Percentiles rank a stretch among this genome's conserved stretches.
Conservation (phyloP, 176 grass and related monocot species). For the Leersia perrieri region DNA sequence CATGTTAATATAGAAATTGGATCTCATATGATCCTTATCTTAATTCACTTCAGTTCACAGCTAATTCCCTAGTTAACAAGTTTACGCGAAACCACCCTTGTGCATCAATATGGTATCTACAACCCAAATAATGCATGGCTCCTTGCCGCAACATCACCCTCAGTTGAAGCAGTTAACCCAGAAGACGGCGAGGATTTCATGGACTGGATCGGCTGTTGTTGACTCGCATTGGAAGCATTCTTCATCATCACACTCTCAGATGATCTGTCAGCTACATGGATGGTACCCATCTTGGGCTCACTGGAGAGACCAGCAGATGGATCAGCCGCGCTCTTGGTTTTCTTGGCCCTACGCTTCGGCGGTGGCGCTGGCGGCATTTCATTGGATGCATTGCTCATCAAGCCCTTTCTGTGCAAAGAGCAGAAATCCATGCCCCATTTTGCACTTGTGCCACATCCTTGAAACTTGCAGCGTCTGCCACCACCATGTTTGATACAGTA, state of each 20-base stretch:
- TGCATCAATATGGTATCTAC: constrained; percentile 18
- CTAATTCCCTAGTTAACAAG: not conserved
- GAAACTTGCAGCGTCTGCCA: constrained; percentile 35
- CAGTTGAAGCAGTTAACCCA: constrained; percentile 1
- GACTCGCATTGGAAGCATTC: not conserved
- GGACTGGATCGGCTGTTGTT: not conserved
- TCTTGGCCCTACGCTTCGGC: constrained; percentile 19
- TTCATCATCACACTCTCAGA: not conserved
- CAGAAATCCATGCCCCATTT: constrained; percentile 49
- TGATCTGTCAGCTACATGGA: constrained; percentile 18
- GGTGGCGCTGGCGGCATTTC: constrained; percentile 7
- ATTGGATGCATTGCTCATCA: not conserved
- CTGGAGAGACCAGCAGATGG: not conserved
- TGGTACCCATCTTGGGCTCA: not conserved
- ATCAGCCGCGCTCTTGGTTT: constrained; percentile 1
- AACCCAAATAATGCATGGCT: constrained; percentile 9
- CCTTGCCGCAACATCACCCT: constrained; percentile 2
- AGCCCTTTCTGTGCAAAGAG: constrained; percentile 34
- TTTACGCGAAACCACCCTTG: not conserved
- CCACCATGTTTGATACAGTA: constrained; percentile 48
- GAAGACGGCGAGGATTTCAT: not conserved
- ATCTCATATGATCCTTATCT: constrained; percentile 8
- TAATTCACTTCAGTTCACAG: constrained; percentile 2
- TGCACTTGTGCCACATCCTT: constrained; percentile 35
- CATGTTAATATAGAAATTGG: constrained; percentile 25